Percentiles rank a stretch among this genome's conserved stretches.
These are phyloP conservation scores for Anethum foeniculum DNA, from an alignment of 140 eudicot species.

Conservation along the genomic window DNA sequence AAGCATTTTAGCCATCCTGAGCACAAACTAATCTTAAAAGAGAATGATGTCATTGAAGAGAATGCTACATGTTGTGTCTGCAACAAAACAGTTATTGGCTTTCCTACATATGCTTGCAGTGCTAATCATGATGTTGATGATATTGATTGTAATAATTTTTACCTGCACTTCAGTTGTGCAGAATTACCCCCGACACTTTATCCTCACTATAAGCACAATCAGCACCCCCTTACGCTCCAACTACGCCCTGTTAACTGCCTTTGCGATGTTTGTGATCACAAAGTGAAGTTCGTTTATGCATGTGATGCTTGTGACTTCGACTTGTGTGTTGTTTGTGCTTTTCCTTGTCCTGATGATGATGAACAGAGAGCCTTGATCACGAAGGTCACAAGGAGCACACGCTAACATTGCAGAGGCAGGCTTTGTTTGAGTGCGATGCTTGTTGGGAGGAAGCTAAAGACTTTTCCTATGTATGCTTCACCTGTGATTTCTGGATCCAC, in stretches of 20 bases:
- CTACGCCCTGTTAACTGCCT: neutral
- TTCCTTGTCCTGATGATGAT: neutral
- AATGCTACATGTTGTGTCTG: neutral
- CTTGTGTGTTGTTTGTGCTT: neutral
- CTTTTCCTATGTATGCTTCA: neutral
- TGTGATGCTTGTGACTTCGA: neutral
- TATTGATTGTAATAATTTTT: too few species aligned
- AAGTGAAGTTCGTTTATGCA: slow-evolving; percentile 15
- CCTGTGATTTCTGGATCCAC: neutral
- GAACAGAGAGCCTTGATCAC: neutral
- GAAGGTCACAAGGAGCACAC: neutral
- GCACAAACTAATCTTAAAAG: neutral
- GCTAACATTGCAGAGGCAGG: neutral
- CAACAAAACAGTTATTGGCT: neutral
- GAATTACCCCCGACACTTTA: neutral
- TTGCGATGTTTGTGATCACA: neutral
- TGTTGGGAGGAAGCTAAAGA: neutral
- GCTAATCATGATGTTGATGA: too few species aligned
- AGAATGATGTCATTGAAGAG: neutral
- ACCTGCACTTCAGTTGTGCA: slow-evolving; percentile 22
- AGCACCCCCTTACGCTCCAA: slow-evolving; percentile 24
- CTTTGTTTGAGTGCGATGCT: neutral
- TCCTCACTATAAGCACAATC: neutral
- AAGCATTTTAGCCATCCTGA: neutral
- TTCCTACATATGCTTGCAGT: neutral